phyloP scores from a whole-genome alignment of 202 grass and related monocot species.

The Dendrocalamus latiflorus region DNA sequence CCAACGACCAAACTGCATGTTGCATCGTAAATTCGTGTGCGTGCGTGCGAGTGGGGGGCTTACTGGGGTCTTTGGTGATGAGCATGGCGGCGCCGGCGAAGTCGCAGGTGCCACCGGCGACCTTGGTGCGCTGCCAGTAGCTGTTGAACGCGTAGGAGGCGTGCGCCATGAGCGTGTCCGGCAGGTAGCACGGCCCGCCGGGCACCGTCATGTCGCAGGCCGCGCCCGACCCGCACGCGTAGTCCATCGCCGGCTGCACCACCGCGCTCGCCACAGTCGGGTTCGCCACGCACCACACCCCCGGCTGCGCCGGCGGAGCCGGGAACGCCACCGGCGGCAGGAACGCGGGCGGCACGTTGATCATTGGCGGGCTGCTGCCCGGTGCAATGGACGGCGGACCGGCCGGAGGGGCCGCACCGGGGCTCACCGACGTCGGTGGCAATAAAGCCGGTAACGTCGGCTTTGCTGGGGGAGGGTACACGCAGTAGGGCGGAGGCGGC shows the following conservation, averaged over 20 bases:
- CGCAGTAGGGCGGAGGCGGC: conserved; percentile 8
- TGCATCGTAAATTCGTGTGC: background rate
- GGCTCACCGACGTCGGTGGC: background rate
- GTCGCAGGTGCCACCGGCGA: conserved; percentile 58
- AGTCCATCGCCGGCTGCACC: conserved; percentile 68
- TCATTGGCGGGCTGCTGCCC: background rate
- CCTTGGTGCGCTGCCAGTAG: conserved; percentile 68
- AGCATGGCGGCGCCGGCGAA: conserved; percentile 76
- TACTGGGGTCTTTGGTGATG: conserved; percentile 71
- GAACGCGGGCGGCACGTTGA: background rate
- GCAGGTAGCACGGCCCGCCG: conserved; percentile 48
- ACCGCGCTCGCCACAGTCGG: conserved; percentile 52
- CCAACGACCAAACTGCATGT: background rate
- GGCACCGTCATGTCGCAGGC: conserved; percentile 47
- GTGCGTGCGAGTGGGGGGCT: background rate
- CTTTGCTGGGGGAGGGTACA: conserved; percentile 18
- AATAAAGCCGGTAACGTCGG: background rate
- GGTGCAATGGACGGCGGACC: background rate
- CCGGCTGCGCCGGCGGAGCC: background rate
- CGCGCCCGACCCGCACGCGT: conserved; percentile 65
- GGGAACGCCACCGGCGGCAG: conserved; percentile 31
- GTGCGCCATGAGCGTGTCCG: conserved; percentile 52
- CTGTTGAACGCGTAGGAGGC: conserved; percentile 79
- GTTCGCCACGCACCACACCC: conserved; percentile 70
- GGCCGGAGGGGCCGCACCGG: background rate